A percentile compares a stretch with the other conserved stretches of the same genome.
Evolutionary conservation across 768 basidiomycete genomes (phyloP).

Genomic region (Lenzites betulinus): DNA sequence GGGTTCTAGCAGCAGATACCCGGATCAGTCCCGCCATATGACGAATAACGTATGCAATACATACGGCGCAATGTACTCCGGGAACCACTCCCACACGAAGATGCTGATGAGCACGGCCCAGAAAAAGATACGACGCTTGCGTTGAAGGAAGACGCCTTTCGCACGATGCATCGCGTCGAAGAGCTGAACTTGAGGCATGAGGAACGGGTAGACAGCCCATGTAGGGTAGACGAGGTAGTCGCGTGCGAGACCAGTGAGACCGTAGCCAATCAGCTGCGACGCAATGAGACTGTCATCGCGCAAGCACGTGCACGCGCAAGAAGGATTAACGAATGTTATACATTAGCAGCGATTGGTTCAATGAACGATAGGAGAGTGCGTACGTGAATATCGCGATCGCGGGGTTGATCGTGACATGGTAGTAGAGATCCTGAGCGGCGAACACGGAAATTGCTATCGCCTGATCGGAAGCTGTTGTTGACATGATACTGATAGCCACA

Average conservation of each 20-base stretch:
- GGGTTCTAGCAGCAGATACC: slow-evolving; percentile 32
- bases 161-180: slow-evolving; percentile 47
- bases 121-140: slow-evolving; percentile 38
- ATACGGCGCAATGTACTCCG: slow-evolving; percentile 33
- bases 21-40: background rate
- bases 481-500: slow-evolving; percentile 34
- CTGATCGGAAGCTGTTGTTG: slow-evolving; percentile 28
- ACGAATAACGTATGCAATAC: background rate
- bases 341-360: too few species aligned
- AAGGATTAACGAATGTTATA: too few species aligned
- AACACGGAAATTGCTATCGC: slow-evolving; percentile 30
- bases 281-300: slow-evolving; percentile 21
- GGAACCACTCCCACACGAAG: slow-evolving; percentile 48
- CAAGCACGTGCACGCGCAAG: background rate
- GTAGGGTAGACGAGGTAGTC: slow-evolving; percentile 54
- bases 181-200: slow-evolving; percentile 43
- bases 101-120: slow-evolving; percentile 38
- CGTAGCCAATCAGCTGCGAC: slow-evolving; percentile 35
- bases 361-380: background rate
- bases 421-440: slow-evolving; percentile 34
- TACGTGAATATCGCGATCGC: slow-evolving; percentile 38
- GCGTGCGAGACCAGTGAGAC: slow-evolving; percentile 43
- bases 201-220: slow-evolving; percentile 45
- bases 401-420: slow-evolving; percentile 35
- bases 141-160: slow-evolving; percentile 37